Conservation (phyloP, 148 eudicot genomes). For the Polygonum maritimum region DNA sequence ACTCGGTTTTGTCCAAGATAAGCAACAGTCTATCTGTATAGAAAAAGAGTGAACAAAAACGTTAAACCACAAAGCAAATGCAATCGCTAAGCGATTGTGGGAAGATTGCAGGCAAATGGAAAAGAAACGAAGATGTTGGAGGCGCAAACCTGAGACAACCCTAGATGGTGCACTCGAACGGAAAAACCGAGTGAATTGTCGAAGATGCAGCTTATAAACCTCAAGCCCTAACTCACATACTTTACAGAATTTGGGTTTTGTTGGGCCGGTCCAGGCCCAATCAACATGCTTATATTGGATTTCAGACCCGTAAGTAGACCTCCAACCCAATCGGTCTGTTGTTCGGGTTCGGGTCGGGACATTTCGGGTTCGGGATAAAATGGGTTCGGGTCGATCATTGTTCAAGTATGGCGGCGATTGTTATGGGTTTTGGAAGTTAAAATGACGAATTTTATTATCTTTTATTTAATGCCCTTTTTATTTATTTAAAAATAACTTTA, state of each 20-base stretch:
- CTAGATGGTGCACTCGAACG: not conserved
- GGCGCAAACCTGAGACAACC: not conserved
- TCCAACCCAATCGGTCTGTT: too few relatives aligned
- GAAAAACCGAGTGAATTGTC: not conserved
- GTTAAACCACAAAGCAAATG: not conserved
- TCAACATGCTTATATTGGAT: too few relatives aligned
- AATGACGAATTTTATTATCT: too few relatives aligned
- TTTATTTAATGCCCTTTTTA: too few relatives aligned
- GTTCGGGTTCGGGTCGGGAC: too few relatives aligned
- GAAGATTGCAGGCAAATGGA: not conserved
- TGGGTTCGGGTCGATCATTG: too few relatives aligned
- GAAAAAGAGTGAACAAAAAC: not conserved
- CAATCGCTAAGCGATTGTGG: not conserved
- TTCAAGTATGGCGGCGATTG: too few relatives aligned
- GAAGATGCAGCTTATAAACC: not conserved
- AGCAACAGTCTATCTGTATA: not conserved
- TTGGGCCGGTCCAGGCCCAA: not conserved
- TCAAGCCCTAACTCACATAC: not conserved
- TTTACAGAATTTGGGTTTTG: not conserved
- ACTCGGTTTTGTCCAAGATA: slow-evolving; percentile 4
- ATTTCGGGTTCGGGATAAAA: too few relatives aligned
- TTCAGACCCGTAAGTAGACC: not conserved
- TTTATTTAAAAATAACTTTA: too few relatives aligned
- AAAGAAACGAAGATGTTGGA: not conserved
- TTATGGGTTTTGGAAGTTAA: too few relatives aligned